Evolutionary conservation across 148 eudicot genomes (phyloP).

Genomic region (Rhododendron kiyosumense): DNA sequence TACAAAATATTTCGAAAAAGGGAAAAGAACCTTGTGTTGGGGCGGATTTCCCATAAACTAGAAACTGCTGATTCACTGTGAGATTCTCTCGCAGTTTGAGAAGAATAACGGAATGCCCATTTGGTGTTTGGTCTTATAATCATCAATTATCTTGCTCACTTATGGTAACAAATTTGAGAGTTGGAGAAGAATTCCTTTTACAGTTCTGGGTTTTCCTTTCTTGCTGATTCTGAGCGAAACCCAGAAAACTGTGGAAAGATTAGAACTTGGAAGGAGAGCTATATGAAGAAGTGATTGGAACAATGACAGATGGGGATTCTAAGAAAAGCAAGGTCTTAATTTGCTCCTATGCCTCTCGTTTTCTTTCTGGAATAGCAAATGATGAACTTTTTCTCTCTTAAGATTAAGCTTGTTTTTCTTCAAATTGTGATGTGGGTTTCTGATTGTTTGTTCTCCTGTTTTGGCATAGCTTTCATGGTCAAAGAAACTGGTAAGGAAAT

Average conservation of each 20-base stretch:
- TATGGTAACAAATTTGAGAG: background rate
- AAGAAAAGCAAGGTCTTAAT: slow-evolving; percentile 95
- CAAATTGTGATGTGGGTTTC: slow-evolving; percentile 1
- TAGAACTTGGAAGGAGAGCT: slow-evolving; percentile 15
- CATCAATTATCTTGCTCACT: background rate
- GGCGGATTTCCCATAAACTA: background rate
- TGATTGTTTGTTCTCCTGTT: slow-evolving; percentile 17
- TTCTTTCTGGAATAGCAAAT: background rate
- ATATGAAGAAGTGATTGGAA: slow-evolving; percentile 67
- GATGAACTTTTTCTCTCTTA: background rate
- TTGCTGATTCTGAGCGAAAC: slow-evolving; percentile 1
- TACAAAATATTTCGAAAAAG: background rate
- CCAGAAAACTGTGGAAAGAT: slow-evolving; percentile 3
- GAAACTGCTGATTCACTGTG: background rate
- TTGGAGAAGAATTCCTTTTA: background rate
- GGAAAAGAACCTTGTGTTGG: slow-evolving; percentile 4
- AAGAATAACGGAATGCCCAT: background rate
- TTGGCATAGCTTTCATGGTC: slow-evolving; percentile 81
- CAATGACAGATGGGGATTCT: slow-evolving; percentile 77
- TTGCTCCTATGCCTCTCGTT: background rate
- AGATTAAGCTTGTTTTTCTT: slow-evolving; percentile 2
- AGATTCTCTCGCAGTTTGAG: background rate
- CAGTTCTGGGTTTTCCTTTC: background rate
- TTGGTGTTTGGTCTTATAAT: background rate
- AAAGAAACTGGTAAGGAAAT: slow-evolving; percentile 71